phyloP scores from a whole-genome alignment of 768 basidiomycete genomes.

The Kwoniella bestiolae region DNA sequence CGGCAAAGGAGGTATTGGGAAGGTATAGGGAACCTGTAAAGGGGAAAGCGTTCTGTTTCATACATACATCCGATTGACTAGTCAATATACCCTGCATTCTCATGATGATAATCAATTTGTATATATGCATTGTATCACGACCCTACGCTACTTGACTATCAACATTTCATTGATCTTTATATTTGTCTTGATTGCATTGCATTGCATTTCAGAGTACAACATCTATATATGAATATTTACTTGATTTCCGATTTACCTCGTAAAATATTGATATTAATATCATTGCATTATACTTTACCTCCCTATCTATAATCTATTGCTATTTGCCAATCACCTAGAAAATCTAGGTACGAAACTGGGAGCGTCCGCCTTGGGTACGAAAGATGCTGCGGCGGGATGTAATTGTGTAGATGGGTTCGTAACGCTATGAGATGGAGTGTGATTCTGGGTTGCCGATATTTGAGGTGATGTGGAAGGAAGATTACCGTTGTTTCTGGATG shows the following conservation, averaged over 20 bases:
- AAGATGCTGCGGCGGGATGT: slow-evolving; percentile 3
- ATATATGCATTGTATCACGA: not conserved
- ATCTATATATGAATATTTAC: not conserved
- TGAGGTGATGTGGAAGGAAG: not conserved
- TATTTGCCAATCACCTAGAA: not conserved
- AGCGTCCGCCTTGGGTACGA: slow-evolving; percentile 9
- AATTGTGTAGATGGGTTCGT: slow-evolving; percentile 9
- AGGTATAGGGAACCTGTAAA: no score
- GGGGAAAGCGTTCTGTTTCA: not conserved
- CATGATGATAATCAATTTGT: not conserved
- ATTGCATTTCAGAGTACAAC: slow-evolving; percentile 2
- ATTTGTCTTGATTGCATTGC: not conserved
- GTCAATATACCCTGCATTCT: not conserved
- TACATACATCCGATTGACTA: not conserved
- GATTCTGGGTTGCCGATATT: no score
- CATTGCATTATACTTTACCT: not conserved
- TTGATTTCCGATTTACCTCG: not conserved
- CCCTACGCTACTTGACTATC: no score
- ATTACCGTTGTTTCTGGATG: not conserved
- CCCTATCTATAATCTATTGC: not conserved
- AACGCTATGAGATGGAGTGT: not conserved
- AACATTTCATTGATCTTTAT: no score
- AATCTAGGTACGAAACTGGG: slow-evolving; percentile 2
- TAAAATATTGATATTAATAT: not conserved
- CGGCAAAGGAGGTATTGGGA: not conserved